Conservation (phyloP, 192 early-diverging fungal genomes). For the Spizellomyces sp. region DNA sequence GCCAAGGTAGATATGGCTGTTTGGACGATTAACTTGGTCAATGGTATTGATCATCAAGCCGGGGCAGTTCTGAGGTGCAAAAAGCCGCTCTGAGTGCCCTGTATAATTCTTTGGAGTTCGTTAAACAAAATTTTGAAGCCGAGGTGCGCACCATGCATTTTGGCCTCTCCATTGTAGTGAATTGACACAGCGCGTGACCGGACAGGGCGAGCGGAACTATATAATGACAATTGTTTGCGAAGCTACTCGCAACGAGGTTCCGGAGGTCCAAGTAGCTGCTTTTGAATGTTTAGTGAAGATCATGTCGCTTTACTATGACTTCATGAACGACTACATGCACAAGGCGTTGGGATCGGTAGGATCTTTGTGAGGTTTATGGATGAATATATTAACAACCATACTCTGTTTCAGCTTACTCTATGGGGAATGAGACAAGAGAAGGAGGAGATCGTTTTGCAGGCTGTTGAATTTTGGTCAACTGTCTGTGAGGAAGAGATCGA, state of each 20-base stretch:
- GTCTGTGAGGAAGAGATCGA: conserved; percentile 95
- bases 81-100: conserved; percentile 87
- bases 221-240: conserved; percentile 99
- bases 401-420: conserved; percentile 66
- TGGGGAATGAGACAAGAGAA: conserved; percentile 89
- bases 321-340: conserved; percentile 97
- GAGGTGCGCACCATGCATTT: conserved; percentile 55
- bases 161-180: conserved; percentile 1
- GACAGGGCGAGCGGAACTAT: conserved; percentile 88
- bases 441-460: conserved; percentile 90
- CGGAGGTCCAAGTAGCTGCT: conserved; percentile 79
- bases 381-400: conserved; percentile 5
- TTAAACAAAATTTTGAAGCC: conserved; percentile 88
- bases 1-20: conserved; percentile 51
- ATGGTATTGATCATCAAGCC: background rate
- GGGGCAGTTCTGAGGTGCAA: conserved; percentile 76
- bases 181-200: background rate
- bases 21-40: background rate
- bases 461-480: conserved; percentile 99
- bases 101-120: conserved; percentile 95
- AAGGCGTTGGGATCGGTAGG: conserved; percentile 90
- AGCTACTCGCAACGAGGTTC: conserved; percentile 67
- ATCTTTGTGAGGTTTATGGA: conserved; percentile 11
- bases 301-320: conserved; percentile 94
- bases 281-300: conserved; percentile 98